A percentile compares a stretch with the other conserved stretches of the same genome.
phyloP scores from a whole-genome alignment of 495 filamentous ascomycete genomes.

The Xylaria flabelliformis region DNA sequence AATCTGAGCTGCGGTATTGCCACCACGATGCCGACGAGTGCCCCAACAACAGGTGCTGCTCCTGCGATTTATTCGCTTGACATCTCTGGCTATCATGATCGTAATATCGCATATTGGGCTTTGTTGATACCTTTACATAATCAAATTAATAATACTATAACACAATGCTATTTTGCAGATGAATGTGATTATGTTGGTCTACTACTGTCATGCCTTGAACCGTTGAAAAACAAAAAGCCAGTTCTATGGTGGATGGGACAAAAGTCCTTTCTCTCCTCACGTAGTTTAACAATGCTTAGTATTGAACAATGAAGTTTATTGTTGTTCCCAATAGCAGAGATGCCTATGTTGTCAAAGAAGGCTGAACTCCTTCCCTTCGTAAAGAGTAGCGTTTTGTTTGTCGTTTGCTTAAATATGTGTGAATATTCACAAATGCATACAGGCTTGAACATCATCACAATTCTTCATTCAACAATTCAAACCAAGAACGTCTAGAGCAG shows the following conservation, averaged over 20 bases:
- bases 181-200: slow-evolving; percentile 8
- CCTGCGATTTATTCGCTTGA: not conserved
- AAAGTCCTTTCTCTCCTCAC: too few relatives aligned
- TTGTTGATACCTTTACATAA: slow-evolving; percentile 1
- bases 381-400: not conserved
- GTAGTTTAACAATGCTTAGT: slow-evolving; percentile 10
- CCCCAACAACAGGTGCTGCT: not conserved
- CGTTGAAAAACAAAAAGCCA: not conserved
- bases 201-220: not conserved
- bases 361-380: not conserved
- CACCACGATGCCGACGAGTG: not conserved
- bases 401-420: not conserved
- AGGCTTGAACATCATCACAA: not conserved
- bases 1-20: not conserved
- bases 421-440: not conserved
- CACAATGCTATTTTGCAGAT: not conserved
- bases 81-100: not conserved
- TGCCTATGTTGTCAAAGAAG: not conserved
- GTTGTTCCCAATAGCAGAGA: not conserved
- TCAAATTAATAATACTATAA: slow-evolving; percentile 2
- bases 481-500: not conserved
- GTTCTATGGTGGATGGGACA: too few relatives aligned
- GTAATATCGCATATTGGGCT: slow-evolving; percentile 15
- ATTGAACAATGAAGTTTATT: not conserved
- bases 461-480: not conserved